Conservation (phyloP, 2,329 filamentous ascomycete species). For the Pyrenochaeta sp. region DNA sequence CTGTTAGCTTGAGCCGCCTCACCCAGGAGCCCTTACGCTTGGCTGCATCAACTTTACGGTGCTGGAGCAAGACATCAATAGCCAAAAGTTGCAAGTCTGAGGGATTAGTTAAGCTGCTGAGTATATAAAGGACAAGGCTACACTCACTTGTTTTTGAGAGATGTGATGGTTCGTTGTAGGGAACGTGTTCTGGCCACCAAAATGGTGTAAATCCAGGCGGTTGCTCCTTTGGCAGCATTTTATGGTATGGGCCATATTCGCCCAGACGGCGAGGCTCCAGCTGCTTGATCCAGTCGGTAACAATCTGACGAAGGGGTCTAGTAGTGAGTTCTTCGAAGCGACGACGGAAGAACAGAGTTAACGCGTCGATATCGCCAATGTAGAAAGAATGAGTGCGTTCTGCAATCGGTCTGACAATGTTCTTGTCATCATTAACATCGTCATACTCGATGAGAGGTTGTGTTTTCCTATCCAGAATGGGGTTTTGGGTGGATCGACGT, state of each 20-base stretch:
- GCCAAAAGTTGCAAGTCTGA: slow-evolving; percentile 35
- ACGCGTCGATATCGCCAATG: slow-evolving; percentile 31
- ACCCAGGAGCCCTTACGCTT: slow-evolving; percentile 37
- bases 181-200: slow-evolving; percentile 41
- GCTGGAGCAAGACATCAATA: slow-evolving; percentile 39
- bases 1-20: slow-evolving; percentile 26
- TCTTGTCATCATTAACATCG: slow-evolving; percentile 14
- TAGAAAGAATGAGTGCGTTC: slow-evolving; percentile 26
- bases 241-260: slow-evolving; percentile 35
- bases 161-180: slow-evolving; percentile 44
- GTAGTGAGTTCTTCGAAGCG: slow-evolving; percentile 42
- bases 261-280: slow-evolving; percentile 35
- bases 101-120: slow-evolving; percentile 10
- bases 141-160: slow-evolving; percentile 35
- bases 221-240: slow-evolving; percentile 19
- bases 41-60: slow-evolving; percentile 29
- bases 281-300: slow-evolving; percentile 42
- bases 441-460: slow-evolving; percentile 7
- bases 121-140: too few relatives aligned
- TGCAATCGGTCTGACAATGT: slow-evolving; percentile 11
- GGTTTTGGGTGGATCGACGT: slow-evolving; percentile 14
- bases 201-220: slow-evolving; percentile 23
- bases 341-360: slow-evolving; percentile 30
- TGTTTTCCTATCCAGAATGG: background rate
- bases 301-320: slow-evolving; percentile 40